Evolutionary conservation across 768 basidiomycete species (phyloP).

Genomic region (Lactarius pseudohatsudake): DNA sequence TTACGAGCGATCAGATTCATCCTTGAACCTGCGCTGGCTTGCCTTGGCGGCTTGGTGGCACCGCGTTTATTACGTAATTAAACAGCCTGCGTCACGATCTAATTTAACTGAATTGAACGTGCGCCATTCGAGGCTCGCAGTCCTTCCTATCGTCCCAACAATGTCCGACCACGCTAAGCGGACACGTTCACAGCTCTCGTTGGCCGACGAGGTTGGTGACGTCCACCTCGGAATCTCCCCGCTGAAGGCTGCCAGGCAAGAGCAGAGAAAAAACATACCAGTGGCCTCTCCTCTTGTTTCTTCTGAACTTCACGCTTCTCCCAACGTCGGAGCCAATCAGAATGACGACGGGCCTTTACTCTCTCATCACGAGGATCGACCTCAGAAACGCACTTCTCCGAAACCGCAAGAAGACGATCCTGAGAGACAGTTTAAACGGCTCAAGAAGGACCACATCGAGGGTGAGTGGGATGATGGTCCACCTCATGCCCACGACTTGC

Average conservation of each 20-base stretch:
- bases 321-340: constrained; percentile 2
- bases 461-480: not conserved
- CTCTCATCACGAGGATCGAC: constrained; percentile 17
- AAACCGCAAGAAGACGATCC: not conserved
- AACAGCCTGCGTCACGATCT: constrained; percentile 6
- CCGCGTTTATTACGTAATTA: constrained; percentile 17
- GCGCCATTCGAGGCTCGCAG: not conserved
- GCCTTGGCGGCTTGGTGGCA: not conserved
- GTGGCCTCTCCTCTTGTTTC: not conserved
- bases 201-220: constrained; percentile 15
- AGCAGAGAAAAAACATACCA: constrained; percentile 14
- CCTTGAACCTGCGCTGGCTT: not conserved
- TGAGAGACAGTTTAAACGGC: constrained; percentile 16
- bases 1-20: not conserved
- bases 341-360: constrained; percentile 12
- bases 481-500: not conserved
- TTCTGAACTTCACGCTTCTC: not conserved
- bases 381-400: constrained; percentile 17
- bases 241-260: constrained; percentile 24
- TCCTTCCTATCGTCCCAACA: not conserved
- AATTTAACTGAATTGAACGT: not conserved
- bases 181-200: constrained; percentile 27
- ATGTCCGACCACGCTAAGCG: constrained; percentile 27
- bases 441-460: constrained; percentile 15
- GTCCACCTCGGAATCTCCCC: constrained; percentile 26